Evolutionary conservation across 2,329 filamentous ascomycete genomes (phyloP), one percentile per base, ranked within the genome.

Genomic region (Colletotrichum australisinense): DNA sequence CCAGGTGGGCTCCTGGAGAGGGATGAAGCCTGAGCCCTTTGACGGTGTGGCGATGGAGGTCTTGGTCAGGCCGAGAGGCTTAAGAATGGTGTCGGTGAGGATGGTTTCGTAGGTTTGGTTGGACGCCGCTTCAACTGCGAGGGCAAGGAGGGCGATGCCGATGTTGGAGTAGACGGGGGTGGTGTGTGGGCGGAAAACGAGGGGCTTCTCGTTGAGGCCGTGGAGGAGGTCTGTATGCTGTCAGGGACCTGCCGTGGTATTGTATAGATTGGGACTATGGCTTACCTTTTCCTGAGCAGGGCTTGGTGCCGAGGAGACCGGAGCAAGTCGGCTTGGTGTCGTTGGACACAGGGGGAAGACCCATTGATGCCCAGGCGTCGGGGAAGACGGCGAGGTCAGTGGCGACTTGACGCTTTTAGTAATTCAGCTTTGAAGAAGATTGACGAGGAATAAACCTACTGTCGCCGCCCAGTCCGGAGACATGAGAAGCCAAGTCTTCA

Each of bases 21-120:
- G 83, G 16, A 85, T 80, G 38, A 84, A 84, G 3, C 82, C 80
- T 28, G 78, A 67, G 11, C 76, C 74, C 67, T 28, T 74, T 12
- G 80, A 76, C 2, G 84, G 85, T 1, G 79, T 78, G 8, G 79
- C 74, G 2, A 83, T 80, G 4, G 81, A 83, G 0, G 86, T 86
- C 4, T 80, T 81, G 5, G 79, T 80, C 78, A 90, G 83, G 2
- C 80, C 81, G 0, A 86, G 81, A 1, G 83, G 82, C 6, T 83
- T 78, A 24, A 86, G 82, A 52, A 90, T 83, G 11, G 78, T 78
- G 0, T 83, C 75, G 22, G 82, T 76, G 9, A 85, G 79, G 3
- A 86, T 52, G 4, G 67, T 56, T 2, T 71, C 67, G 49, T 76
- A 78, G 4, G 75, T 58, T 26, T 49, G 74, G 26, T 69, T 69